Conservation (phyloP, 2,329 filamentous ascomycete genomes). For the Trichoderma sp. region DNA sequence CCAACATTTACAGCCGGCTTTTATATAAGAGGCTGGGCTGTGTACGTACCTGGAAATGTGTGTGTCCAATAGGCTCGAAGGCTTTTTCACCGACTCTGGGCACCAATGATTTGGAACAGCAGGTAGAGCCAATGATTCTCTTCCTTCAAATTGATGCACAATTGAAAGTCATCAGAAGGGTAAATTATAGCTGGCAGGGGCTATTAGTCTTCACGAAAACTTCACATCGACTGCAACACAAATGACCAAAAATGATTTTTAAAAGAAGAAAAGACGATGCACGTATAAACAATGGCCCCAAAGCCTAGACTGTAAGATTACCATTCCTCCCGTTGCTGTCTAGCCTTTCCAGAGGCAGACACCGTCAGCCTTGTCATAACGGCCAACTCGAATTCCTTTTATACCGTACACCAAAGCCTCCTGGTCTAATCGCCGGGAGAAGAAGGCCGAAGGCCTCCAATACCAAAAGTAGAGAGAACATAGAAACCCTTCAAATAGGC, state of each 20-base stretch:
- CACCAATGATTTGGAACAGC: too few relatives aligned
- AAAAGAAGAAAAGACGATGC: constrained; percentile 4
- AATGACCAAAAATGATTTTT: constrained; percentile 13
- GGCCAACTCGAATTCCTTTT: not conserved
- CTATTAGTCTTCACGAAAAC: not conserved
- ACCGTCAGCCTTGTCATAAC: constrained; percentile 10
- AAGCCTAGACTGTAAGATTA: constrained; percentile 31
- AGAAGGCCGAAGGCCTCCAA: constrained; percentile 19
- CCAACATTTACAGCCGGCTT: not conserved
- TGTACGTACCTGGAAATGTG: not conserved
- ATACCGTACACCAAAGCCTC: not conserved
- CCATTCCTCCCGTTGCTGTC: constrained; percentile 26
- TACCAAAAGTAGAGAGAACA: constrained; percentile 3
- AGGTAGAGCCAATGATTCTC: too few relatives aligned
- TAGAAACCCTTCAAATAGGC: not conserved
- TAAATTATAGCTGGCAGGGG: not conserved
- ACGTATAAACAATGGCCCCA: constrained; percentile 23
- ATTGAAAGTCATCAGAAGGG: too few relatives aligned
- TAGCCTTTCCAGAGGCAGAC: constrained; percentile 18
- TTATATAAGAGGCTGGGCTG: not conserved
- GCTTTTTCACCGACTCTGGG: not conserved
- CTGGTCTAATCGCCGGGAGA: constrained; percentile 7
- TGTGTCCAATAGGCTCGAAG: not conserved
- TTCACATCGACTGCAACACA: not conserved
- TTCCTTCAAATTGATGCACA: too few relatives aligned